phyloP scores from a whole-genome alignment of 2,329 filamentous ascomycete genomes.

The Fusarium sp. region DNA sequence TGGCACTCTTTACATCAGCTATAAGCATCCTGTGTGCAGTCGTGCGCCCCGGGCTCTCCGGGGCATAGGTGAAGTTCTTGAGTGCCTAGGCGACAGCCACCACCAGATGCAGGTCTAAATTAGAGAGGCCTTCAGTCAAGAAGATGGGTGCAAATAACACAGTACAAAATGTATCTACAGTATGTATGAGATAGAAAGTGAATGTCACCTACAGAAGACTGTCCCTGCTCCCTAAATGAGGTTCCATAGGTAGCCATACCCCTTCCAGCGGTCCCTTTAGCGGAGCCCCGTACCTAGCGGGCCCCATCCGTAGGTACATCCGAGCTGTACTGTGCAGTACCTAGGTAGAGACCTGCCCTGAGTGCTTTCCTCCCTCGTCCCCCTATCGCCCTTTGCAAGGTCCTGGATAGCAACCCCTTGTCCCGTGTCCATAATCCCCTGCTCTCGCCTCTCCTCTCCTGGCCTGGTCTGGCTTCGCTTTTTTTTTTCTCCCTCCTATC shows the following conservation, averaged over 20 bases:
- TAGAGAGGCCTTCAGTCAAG: neutral
- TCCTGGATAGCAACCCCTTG: conserved; percentile 43
- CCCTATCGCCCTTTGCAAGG: conserved; percentile 43
- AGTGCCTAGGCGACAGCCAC: conserved; percentile 14
- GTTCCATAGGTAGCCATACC: conserved; percentile 14
- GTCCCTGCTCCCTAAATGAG: neutral
- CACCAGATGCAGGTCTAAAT: conserved; percentile 23
- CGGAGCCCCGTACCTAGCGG: conserved; percentile 24
- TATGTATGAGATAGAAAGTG: neutral
- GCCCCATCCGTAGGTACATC: conserved; percentile 23
- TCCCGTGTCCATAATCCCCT: conserved; percentile 44
- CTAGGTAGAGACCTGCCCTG: neutral
- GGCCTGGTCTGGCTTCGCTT: conserved; percentile 37
- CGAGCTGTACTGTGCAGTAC: neutral
- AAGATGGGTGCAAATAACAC: conserved; percentile 5
- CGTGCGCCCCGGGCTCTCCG: conserved; percentile 21
- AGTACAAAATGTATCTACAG: conserved; percentile 4
- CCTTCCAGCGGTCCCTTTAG: conserved; percentile 30
- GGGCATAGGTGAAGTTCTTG: neutral
- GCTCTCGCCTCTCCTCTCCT: conserved; percentile 40
- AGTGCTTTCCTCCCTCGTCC: conserved; percentile 29
- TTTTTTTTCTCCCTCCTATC: conserved; percentile 39
- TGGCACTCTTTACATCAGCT: neutral
- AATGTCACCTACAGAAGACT: neutral
- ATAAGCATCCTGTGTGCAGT: neutral